Percentiles rank a stretch among this genome's conserved stretches.
phyloP scores from a whole-genome alignment of 2,329 filamentous ascomycete genomes.

The Rhynchosporium graminicola region DNA sequence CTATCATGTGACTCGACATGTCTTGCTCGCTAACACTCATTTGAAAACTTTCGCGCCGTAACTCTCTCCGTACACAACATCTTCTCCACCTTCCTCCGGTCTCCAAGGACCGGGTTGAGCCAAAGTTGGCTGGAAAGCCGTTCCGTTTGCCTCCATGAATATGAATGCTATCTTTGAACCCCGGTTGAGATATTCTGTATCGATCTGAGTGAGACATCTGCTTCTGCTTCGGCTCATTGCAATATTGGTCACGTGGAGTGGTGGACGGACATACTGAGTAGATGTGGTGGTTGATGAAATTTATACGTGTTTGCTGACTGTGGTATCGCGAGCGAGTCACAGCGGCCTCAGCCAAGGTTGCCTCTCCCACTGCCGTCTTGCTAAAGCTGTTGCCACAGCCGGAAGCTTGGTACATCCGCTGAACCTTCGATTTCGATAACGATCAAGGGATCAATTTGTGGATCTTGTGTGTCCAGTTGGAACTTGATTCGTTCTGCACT shows the following conservation, averaged over 20 bases:
- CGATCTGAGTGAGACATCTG: too few relatives aligned
- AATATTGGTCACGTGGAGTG: too few relatives aligned
- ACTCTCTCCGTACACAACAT: too few relatives aligned
- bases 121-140: too few relatives aligned
- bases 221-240: too few relatives aligned
- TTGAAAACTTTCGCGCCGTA: background rate
- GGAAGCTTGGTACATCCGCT: conserved; percentile 5
- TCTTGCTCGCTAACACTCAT: background rate
- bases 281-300: too few relatives aligned
- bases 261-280: too few relatives aligned
- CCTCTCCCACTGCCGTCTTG: background rate
- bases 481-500: background rate
- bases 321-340: background rate
- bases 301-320: background rate
- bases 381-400: background rate
- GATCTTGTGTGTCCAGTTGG: background rate
- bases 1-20: background rate
- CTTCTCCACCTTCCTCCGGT: too few relatives aligned
- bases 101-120: too few relatives aligned
- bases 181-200: too few relatives aligned
- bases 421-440: background rate
- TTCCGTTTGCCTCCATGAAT: too few relatives aligned
- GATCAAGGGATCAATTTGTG: background rate
- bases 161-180: too few relatives aligned
- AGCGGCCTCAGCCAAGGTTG: background rate